phyloP scores from a whole-genome alignment of 805 yeast species.

The Candida qinlingensis region DNA sequence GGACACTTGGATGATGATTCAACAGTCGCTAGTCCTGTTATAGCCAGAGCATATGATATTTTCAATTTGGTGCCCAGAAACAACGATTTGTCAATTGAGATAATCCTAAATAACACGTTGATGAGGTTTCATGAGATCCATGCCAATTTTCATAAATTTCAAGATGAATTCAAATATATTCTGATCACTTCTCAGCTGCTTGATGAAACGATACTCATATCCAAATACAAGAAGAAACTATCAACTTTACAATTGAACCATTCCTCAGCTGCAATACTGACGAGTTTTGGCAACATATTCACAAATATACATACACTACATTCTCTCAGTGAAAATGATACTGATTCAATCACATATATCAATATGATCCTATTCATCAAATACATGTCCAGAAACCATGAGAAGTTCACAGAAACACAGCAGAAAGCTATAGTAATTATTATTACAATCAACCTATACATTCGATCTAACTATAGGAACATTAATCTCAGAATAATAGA shows the following conservation, averaged over 20 bases:
- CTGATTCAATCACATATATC: not conserved
- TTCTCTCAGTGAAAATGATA: not conserved
- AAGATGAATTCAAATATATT: constrained; percentile 47
- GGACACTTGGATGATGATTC: constrained; percentile 7
- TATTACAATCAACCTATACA: constrained; percentile 6
- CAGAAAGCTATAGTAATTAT: constrained; percentile 3
- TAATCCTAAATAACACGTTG: not conserved
- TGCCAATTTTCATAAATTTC: constrained; percentile 24
- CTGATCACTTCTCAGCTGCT: constrained; percentile 44
- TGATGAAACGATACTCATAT: constrained; percentile 32
- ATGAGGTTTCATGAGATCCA: constrained; percentile 10
- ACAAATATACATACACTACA: not conserved
- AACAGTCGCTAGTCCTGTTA: constrained; percentile 1
- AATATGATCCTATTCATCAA: not conserved
- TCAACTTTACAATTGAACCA: constrained; percentile 7
- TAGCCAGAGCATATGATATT: not conserved
- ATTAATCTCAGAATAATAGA: constrained; percentile 9
- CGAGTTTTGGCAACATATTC: constrained; percentile 4
- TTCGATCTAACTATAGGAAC: constrained; percentile 1
- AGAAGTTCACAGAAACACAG: not conserved
- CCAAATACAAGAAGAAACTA: constrained; percentile 18
- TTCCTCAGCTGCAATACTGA: not conserved
- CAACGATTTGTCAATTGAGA: not conserved
- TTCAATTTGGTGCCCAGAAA: not conserved
- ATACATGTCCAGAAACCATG: constrained; percentile 5